Evolutionary conservation across 148 eudicot species (phyloP).

Genomic region (Silene latifolia): DNA sequence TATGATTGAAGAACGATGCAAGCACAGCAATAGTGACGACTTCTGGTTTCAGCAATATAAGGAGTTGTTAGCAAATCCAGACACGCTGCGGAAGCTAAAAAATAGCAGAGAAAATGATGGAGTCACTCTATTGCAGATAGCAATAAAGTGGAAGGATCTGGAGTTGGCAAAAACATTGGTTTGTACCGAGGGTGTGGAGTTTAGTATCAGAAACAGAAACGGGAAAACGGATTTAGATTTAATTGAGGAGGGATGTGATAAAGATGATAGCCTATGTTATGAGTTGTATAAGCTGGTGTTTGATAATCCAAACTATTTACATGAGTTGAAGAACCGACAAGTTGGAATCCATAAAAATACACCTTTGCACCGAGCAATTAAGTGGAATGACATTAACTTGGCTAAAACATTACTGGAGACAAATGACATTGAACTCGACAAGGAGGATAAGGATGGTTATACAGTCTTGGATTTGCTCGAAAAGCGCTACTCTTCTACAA

Average conservation of each 20-base stretch:
- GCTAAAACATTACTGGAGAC: constrained; percentile 12
- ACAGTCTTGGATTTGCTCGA: constrained; percentile 11
- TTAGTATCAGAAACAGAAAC: background rate
- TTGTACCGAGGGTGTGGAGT: background rate
- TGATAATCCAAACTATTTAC: background rate
- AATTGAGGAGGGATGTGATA: constrained; percentile 1
- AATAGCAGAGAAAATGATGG: constrained; percentile 1
- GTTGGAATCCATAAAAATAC: background rate
- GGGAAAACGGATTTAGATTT: constrained; percentile 4
- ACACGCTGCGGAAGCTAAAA: background rate
- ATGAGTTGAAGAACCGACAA: constrained; percentile 1
- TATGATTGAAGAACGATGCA: constrained; percentile 2
- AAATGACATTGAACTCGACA: constrained; percentile 8
- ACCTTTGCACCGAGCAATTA: constrained; percentile 11
- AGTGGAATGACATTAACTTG: background rate
- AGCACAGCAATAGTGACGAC: background rate
- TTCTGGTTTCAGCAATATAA: constrained; percentile 3
- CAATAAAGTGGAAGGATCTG: constrained; percentile 8
- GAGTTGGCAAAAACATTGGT: constrained; percentile 4
- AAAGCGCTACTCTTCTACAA: background rate
- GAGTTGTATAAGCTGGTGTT: constrained; percentile 6
- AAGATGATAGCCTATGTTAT: background rate
- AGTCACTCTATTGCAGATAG: constrained; percentile 4
- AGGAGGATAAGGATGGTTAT: background rate
- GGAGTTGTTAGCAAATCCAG: background rate